Conservation (phyloP, 495 filamentous ascomycete species). For the Xanthoparmelia taractica region DNA sequence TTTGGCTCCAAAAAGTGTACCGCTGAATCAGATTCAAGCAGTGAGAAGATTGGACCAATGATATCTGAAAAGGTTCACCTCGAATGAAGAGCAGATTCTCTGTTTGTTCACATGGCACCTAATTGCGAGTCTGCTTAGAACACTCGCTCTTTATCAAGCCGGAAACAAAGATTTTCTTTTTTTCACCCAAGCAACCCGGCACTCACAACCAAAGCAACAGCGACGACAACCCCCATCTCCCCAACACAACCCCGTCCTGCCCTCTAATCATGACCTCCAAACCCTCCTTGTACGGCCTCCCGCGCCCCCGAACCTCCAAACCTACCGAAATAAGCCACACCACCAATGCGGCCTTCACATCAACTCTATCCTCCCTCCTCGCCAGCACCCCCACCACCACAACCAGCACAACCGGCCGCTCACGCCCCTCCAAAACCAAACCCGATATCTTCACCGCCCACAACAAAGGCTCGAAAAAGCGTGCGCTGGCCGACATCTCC, state of each 20-base stretch:
- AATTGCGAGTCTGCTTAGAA: no score
- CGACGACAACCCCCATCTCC: background rate
- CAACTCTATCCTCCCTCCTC: slow-evolving; percentile 66
- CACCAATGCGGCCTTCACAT: slow-evolving; percentile 37
- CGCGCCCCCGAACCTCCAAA: slow-evolving; percentile 45
- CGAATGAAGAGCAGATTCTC: no score
- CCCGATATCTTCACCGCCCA: slow-evolving; percentile 62
- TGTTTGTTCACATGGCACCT: background rate
- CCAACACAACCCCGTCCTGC: background rate
- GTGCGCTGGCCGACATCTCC: slow-evolving; percentile 45
- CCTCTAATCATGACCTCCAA: slow-evolving; percentile 45
- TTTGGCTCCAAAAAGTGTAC: background rate
- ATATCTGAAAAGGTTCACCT: background rate
- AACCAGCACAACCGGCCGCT: slow-evolving; percentile 44
- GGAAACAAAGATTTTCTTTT: no score
- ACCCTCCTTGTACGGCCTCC: slow-evolving; percentile 65
- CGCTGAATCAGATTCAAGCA: background rate
- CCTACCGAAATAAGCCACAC: slow-evolving; percentile 51
- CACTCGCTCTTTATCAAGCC: no score
- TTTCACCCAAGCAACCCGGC: slow-evolving; percentile 2
- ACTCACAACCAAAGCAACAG: background rate
- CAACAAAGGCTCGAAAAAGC: slow-evolving; percentile 62
- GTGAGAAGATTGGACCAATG: background rate
- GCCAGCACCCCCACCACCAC: slow-evolving; percentile 37
- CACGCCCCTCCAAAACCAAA: slow-evolving; percentile 61